These are phyloP conservation scores for Ascodesmis nigricans DNA, from an alignment of 495 filamentous ascomycete species.

Conservation along the genomic window DNA sequence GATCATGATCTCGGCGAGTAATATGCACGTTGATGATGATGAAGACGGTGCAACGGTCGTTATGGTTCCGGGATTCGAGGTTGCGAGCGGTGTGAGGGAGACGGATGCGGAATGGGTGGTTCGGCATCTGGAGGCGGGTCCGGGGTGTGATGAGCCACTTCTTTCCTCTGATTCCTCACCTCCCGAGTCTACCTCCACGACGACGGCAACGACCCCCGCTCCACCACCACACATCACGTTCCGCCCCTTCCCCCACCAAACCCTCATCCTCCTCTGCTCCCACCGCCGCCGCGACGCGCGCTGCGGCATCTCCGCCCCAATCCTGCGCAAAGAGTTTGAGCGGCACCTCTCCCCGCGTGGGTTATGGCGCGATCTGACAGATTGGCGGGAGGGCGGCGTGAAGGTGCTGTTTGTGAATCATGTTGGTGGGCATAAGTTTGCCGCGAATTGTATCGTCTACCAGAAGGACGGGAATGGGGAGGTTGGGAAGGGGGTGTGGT, in stretches of 20 bases:
- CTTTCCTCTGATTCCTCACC: conserved; percentile 21
- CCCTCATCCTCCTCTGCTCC: conserved; percentile 79
- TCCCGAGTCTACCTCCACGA: conserved; percentile 13
- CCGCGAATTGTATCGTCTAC: conserved; percentile 82
- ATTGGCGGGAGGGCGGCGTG: conserved; percentile 70
- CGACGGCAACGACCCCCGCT: conserved; percentile 9
- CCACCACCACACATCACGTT: conserved; percentile 38
- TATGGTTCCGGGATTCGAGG: conserved; percentile 66
- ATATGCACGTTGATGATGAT: conserved; percentile 44
- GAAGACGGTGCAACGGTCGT: conserved; percentile 56
- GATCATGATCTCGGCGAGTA: conserved; percentile 82
- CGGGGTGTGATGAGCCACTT: too few species aligned
- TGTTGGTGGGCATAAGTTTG: conserved; percentile 86
- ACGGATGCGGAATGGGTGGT: conserved; percentile 51
- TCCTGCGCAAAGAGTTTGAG: conserved; percentile 70
- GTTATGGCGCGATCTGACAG: conserved; percentile 66
- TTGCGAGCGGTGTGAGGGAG: conserved; percentile 72
- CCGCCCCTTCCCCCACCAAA: conserved; percentile 54
- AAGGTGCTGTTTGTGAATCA: conserved; percentile 92
- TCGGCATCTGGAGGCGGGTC: too few species aligned
- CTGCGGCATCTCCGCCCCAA: conserved; percentile 77
- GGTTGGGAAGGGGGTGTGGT: conserved; percentile 42
- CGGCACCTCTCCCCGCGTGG: conserved; percentile 68
- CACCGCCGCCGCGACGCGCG: conserved; percentile 83
- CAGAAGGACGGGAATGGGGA: conserved; percentile 24